Evolutionary conservation across 1,139 yeast species (phyloP), one percentile per base, ranked within the genome.

Genomic region (Pichia sp.): DNA sequence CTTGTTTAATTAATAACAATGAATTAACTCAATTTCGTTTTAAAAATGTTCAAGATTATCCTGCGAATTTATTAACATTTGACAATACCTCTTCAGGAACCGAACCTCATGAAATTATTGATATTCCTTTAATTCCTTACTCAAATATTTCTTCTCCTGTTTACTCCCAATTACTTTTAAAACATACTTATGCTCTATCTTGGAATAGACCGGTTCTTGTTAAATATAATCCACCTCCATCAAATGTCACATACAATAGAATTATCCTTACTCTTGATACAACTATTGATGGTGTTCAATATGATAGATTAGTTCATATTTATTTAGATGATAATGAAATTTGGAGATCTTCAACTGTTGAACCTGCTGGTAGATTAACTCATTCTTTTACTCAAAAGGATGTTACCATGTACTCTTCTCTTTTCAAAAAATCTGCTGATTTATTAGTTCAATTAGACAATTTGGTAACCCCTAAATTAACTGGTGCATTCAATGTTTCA

Each of bases 311-410:
- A 52, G 84, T 81, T 13, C 86, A 84, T 54, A 60, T 86, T 22
- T 81, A 73, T 53, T 59, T 86, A 22, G 74, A 74, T 41, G 85
- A 80, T 20, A 69, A 72, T 14, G 85, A 84, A 51, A 62, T 86
- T 27, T 86, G 95, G 95, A 70, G 95, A 59, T 79, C 93, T 0
- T 80, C 91, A 3, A 86, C 95, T 2, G 78, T 85, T 16, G 95
- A 86, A 60, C 95, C 95, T 0, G 69, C 74, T 40, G 60, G 64
- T 16, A 54, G 53, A 21, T 51, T 61, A 3, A 69, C 74, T 3
- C 69, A 66, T 52, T 74, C 81, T 14, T 57, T 63, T 13, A 65
- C 71, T 38, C 63, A 69, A 25, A 85, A 83, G 56, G 95, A 87
- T 55, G 74, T 84, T 2, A 70, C 89, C 5, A 63, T 64, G 23